Conservation (phyloP, 1,284 basidiomycete species). For the Moniliella sp. region DNA sequence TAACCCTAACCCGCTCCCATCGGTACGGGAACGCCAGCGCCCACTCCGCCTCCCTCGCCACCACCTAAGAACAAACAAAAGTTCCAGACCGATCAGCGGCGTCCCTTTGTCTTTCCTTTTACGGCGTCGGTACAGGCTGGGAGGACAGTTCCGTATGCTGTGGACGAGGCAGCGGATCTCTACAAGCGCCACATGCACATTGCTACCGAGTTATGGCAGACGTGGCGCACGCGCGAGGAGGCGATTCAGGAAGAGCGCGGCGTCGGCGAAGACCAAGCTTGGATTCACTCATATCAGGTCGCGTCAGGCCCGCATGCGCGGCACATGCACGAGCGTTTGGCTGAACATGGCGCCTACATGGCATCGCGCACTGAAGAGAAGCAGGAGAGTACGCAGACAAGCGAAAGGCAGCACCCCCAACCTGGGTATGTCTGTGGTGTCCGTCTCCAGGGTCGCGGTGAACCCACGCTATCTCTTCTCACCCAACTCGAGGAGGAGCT, state of each 20-base stretch:
- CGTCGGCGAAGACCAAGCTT: constrained; percentile 42
- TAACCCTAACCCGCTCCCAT: too few relatives aligned
- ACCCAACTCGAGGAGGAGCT: constrained; percentile 1
- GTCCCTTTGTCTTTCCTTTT: constrained; percentile 89
- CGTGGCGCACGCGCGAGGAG: constrained; percentile 86
- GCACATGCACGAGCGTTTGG: too few relatives aligned
- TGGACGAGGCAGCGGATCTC: constrained; percentile 78
- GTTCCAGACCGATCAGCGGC: constrained; percentile 84
- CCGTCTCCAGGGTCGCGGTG: neutral
- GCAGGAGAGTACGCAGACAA: too few relatives aligned
- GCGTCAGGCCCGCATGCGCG: too few relatives aligned
- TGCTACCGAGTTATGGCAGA: constrained; percentile 66
- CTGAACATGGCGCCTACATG: too few relatives aligned
- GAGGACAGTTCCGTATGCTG: constrained; percentile 63
- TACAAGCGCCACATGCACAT: constrained; percentile 79
- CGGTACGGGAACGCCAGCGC: constrained; percentile 60
- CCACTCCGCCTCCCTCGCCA: constrained; percentile 58
- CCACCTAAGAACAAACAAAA: constrained; percentile 96
- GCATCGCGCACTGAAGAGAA: too few relatives aligned
- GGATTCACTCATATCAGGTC: too few relatives aligned
- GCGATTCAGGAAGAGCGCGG: constrained; percentile 83
- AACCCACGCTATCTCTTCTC: neutral
- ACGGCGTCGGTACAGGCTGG: constrained; percentile 39
- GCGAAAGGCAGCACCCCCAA: too few relatives aligned
- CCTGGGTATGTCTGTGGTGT: too few relatives aligned